Base-by-base conservation (phyloP, 108 stramenopile species). In the Cylindrotheca closterium region DNA sequence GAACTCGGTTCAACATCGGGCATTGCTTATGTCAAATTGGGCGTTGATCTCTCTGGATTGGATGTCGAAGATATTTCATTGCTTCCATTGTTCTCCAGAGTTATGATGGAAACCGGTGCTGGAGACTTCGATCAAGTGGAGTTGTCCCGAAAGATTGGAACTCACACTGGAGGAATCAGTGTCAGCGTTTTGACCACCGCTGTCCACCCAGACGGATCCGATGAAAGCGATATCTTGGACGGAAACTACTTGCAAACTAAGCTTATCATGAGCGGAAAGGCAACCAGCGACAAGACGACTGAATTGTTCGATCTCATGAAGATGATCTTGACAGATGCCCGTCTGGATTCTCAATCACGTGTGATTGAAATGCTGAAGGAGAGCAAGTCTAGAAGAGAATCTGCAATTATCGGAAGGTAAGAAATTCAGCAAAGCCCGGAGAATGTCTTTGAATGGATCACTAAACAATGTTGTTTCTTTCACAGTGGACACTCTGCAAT, bases 311-410 rank as follows among this genome's bases (percentile, higher is more conserved):
- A 73, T 21, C 71, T 98, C 55, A 86, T 97, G 71, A 79, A 81
- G 26, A 71, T 95, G 45, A 86, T 98, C 12, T 60, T 97, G 58
- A 91, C 87, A 12, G 93, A 95, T 59, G 93, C 95, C 0, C 84
- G 82, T 10, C 74, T 98, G 27, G 95, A 96, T 60, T 76, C 92
- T 24, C 69, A 95, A 75, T 68, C 67, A 28, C 88, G 91, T 53
- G 91, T 95, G 19, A 75, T 98, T 42, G 98, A 98, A 73, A 92
- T 98, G 69, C 75, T 98, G 51, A 87, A 82, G 65, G 96, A 97
- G 68, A 65, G 78, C 19, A 92, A 90, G 61, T 80, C 87, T 17
- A 50, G 77, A 8, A 72, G 80, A 60, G 94, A 96, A 71, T 77
- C 87, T 0, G 50, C 65, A 30, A 78, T 96, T 27, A 79, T 87